Evolutionary conservation across 371 early-diverging fungal genomes (phyloP), one percentile per base, ranked within the genome.

Genomic region (Gilbertella persicaria): DNA sequence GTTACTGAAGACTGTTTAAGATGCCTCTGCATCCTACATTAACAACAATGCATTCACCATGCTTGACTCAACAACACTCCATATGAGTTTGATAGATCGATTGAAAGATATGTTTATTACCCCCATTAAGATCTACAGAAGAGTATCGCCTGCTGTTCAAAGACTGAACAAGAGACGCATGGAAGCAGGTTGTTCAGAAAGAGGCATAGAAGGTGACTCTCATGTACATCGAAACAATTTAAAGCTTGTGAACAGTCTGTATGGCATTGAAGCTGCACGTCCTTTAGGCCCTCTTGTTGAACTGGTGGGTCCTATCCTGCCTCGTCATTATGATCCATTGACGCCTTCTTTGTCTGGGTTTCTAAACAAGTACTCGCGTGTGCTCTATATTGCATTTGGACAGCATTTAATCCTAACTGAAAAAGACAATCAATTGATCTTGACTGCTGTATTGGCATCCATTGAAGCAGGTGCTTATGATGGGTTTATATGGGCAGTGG

Each of bases 371-470:
- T 53, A 26, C 13, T n/a, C 43, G 2, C 55, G 50, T 12, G 57
- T 76, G 7, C 46, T 47, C 1, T 76, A 70, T 39, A 37, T 67
- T 21, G 71, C 71, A 0, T 75, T 75, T 51, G 71, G 69, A 1
- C 66, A 66, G 10, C 53, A 51, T 9, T 54, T 49, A 3, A 12
- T 36, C 2, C 50, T 57, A 4, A 20, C 24, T 16, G 13, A 24
- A 17, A 7, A 53, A 3, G 55, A 60, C 23, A 43, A 59, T 2
- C 20, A 40, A 3, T 16, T 50, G 2, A 50, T 74, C 20, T 33
- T 74, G 21, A 54, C 55, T 0, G 59, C 53, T 37, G 25, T 70
- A 4, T n/a, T 66, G 10, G 52, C 58, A 17, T 33, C 37, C 3
- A 19, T 63, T 26, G 55, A 70, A 21, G 24, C 29, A 2, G 55